Base-by-base conservation (phyloP, 1,284 basidiomycete genomes). In the Ganoderma lingzhi region DNA sequence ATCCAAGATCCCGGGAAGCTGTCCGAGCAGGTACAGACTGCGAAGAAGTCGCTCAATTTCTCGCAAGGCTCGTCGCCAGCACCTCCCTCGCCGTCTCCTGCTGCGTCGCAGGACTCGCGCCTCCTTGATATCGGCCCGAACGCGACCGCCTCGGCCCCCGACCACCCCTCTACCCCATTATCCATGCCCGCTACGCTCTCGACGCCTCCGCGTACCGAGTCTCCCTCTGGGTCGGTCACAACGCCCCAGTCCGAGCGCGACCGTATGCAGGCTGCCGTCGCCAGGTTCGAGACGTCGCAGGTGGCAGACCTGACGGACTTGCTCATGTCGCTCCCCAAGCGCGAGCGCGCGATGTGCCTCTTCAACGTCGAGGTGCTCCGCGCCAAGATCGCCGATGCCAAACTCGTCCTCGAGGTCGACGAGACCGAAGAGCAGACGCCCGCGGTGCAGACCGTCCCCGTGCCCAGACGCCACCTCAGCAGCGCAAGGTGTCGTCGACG, bases 341-440 rank as follows among this genome's bases (percentile, higher is more conserved):
- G 93, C 73, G 96, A 97, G 74, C 89, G 95, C 3, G 95, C 94
- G 0, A 86, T 97, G 88, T 96, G 94, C 80, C 84, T 97, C 55
- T 97, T 97, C 85, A 97, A 96, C 74, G 84, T 86, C 10, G 94
- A 96, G 73, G 87, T 94, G 48, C 84, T 97, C 42, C 86, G 89
- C 65, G 84, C 84, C 30, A 97, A 97, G 81, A 84, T 97, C 15
- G 87, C 87, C 1, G 95, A 96, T 75, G 96, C 96, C 10, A 93
- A 91, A 82, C 84, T 88, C 75, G 92, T 97, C 19, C 81, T 95
- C 64, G 92, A 94, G 51, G 91, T 88, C 64, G 88, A 88, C 30
- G 91, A 90, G 32, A 86, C 82, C 19, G 88, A 87, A 10, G 87
- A 85, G 12, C 83, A 84, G 62, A 75, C 70, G 14, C 66, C 73